Evolutionary conservation across 306 rosid genomes (phyloP).

Genomic region (Prunus salicina): DNA sequence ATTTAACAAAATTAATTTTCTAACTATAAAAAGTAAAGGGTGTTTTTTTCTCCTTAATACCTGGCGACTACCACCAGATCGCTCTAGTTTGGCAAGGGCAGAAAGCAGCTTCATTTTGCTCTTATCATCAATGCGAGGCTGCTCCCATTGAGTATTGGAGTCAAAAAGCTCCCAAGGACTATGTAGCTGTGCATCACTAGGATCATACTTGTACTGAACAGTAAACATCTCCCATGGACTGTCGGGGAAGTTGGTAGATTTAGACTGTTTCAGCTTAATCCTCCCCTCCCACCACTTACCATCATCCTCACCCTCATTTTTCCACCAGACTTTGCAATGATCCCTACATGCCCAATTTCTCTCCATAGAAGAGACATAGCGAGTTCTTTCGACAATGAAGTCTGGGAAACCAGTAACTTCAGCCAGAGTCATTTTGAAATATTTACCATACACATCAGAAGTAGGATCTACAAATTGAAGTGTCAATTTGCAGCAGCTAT

Average conservation of each 20-base stretch:
- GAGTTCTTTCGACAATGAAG: constrained; percentile 83
- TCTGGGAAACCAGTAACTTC: constrained; percentile 92
- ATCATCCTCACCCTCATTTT: constrained; percentile 65
- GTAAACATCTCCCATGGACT: constrained; percentile 94
- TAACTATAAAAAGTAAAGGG: not conserved
- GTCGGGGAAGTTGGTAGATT: constrained; percentile 73
- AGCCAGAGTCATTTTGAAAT: constrained; percentile 80
- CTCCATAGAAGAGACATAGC: constrained; percentile 70
- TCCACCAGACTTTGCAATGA: constrained; percentile 99
- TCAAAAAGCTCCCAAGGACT: constrained; percentile 99
- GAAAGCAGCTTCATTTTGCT: constrained; percentile 51
- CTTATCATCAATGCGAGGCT: constrained; percentile 57
- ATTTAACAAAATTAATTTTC: not conserved
- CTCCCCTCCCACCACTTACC: constrained; percentile 99
- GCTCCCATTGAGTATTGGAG: constrained; percentile 65
- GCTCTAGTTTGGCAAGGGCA: constrained; percentile 54
- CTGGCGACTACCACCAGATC: constrained; percentile 57
- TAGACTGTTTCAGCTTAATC: constrained; percentile 50
- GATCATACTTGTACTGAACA: constrained; percentile 72
- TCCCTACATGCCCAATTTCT: constrained; percentile 94
- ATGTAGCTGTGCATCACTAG: constrained; percentile 62
- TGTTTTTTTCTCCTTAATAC: constrained; percentile 29
- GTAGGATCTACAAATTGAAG: constrained; percentile 72
- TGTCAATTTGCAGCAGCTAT: constrained; percentile 93
- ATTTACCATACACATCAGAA: constrained; percentile 54